phyloP scores from a whole-genome alignment of 2,329 filamentous ascomycete species.

The Cryphonectria carpinicola region DNA sequence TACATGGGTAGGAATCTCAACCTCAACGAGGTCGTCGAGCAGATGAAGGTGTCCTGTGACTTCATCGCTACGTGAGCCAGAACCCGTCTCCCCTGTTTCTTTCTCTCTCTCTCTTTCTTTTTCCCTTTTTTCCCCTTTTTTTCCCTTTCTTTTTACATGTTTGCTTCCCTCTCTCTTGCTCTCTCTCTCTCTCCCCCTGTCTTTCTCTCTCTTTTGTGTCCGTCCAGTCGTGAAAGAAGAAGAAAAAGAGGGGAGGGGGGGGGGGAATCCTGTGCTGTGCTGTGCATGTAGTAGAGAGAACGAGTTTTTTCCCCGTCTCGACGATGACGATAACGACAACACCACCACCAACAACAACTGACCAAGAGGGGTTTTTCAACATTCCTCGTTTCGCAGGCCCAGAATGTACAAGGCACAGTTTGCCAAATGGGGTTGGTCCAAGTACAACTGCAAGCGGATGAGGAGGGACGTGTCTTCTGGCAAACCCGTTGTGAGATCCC shows the following conservation, averaged over 20 bases:
- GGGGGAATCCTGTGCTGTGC: background rate
- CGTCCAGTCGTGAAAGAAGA: background rate
- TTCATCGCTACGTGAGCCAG: constrained; percentile 29
- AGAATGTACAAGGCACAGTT: constrained; percentile 32
- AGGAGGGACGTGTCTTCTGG: constrained; percentile 27
- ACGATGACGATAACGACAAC: background rate
- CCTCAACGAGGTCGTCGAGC: constrained; percentile 29
- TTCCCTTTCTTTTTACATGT: background rate
- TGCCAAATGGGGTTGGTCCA: constrained; percentile 30
- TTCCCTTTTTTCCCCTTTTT: background rate
- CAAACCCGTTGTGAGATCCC: constrained; percentile 28
- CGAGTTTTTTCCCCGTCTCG: background rate
- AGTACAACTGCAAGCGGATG: constrained; percentile 31
- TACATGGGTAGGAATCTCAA: constrained; percentile 30
- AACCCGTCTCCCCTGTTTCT: background rate
- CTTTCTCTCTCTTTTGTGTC: background rate
- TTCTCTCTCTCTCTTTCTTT: background rate
- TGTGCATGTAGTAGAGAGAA: background rate
- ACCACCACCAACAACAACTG: background rate
- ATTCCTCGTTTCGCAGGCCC: constrained; percentile 10
- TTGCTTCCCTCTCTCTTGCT: background rate
- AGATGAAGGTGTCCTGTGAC: constrained; percentile 24
- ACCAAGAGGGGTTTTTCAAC: background rate
- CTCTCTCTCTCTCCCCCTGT: background rate
- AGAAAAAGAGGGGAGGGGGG: no score